A percentile compares a stretch with the other conserved stretches of the same genome.
Conservation (phyloP, 768 basidiomycete species). For the Dioszegia crocea region DNA sequence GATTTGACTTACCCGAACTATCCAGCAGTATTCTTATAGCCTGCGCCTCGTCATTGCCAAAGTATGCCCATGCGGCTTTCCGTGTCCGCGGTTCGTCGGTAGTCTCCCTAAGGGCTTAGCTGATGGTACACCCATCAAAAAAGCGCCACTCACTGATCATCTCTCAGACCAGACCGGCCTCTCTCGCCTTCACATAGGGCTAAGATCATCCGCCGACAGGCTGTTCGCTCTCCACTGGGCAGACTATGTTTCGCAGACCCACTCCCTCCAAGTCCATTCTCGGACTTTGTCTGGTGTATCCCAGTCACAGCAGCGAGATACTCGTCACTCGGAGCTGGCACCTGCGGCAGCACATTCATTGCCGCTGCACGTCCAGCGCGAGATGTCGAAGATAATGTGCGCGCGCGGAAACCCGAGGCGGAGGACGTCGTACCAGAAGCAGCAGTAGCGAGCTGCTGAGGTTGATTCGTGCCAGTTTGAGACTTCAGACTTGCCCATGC, state of each 20-base stretch:
- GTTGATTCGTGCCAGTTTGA: not conserved
- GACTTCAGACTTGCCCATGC: slow-evolving; percentile 26
- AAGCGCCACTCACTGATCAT: too few species aligned
- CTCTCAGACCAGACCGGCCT: not conserved
- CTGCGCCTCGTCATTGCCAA: slow-evolving; percentile 38
- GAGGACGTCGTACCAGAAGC: not conserved
- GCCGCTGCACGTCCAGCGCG: not conserved
- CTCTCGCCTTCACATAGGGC: slow-evolving; percentile 32
- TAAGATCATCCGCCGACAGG: slow-evolving; percentile 40
- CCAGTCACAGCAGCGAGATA: slow-evolving; percentile 4
- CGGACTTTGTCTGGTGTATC: slow-evolving; percentile 2
- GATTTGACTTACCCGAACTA: slow-evolving; percentile 21
- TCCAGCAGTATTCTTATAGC: slow-evolving; percentile 42
- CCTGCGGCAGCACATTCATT: not conserved
- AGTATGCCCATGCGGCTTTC: slow-evolving; percentile 45
- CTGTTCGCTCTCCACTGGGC: slow-evolving; percentile 18
- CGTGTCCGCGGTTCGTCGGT: slow-evolving; percentile 30
- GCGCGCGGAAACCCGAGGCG: slow-evolving; percentile 1
- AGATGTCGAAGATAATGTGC: not conserved
- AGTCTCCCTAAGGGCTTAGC: not conserved
- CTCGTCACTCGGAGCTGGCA: not conserved
- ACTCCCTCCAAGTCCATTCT: not conserved
- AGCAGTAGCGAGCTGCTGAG: not conserved
- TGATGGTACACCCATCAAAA: not conserved
- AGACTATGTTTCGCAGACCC: slow-evolving; percentile 10